These are phyloP conservation scores for Candida ascalaphidarum DNA, from an alignment of 805 yeast genomes.

Conservation along the genomic window DNA sequence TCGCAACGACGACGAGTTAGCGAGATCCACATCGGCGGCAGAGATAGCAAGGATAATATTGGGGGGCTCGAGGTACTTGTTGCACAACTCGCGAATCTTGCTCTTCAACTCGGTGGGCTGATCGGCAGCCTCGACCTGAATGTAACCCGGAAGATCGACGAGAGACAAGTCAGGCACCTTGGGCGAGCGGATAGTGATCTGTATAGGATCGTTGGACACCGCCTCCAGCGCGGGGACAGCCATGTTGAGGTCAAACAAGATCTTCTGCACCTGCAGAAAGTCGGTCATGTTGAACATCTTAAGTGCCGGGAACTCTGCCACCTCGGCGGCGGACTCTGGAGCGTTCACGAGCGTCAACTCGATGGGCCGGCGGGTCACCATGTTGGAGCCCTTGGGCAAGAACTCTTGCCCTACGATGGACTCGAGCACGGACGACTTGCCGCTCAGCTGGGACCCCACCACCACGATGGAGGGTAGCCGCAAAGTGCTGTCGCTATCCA, in stretches of 20 bases:
- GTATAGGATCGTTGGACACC: constrained; percentile 89
- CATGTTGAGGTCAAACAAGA: constrained; percentile 81
- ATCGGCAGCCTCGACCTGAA: constrained; percentile 93
- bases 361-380: constrained; percentile 97
- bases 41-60: constrained; percentile 93
- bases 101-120: constrained; percentile 81
- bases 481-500: constrained; percentile 63
- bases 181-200: constrained; percentile 84
- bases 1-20: constrained; percentile 88
- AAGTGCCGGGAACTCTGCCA: constrained; percentile 90
- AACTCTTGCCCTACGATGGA: constrained; percentile 97
- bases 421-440: constrained; percentile 93
- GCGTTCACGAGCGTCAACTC: constrained; percentile 89
- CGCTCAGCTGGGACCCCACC: constrained; percentile 94
- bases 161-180: constrained; percentile 81
- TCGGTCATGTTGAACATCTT: constrained; percentile 77
- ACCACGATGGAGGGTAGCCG: constrained; percentile 93
- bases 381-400: constrained; percentile 92
- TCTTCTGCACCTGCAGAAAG: constrained; percentile 79
- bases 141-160: constrained; percentile 96
- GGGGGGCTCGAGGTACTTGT: constrained; percentile 80
- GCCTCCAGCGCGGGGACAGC: constrained; percentile 85
- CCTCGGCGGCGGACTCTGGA: constrained; percentile 70
- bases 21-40: constrained; percentile 96
- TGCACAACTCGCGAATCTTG: constrained; percentile 73